Conservation (phyloP, 176 grass and related monocot genomes). For the Panicum miliaceum region DNA sequence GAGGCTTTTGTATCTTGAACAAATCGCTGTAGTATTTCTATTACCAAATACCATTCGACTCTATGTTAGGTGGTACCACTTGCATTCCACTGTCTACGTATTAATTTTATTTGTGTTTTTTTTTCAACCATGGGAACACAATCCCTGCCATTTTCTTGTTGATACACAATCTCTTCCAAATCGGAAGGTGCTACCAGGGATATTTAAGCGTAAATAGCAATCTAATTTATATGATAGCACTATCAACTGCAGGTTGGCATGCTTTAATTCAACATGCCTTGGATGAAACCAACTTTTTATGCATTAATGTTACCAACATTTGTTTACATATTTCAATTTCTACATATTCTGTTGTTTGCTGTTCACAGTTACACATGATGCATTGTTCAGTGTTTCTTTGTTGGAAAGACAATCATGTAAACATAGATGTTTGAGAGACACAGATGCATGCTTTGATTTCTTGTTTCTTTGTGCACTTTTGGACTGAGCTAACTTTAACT, state of each 20-base stretch:
- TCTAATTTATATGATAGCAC: constrained; percentile 2
- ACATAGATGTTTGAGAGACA: constrained; percentile 16
- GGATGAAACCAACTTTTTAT: constrained; percentile 18
- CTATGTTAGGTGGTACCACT: background rate
- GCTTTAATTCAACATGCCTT: background rate
- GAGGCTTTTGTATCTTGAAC: constrained; percentile 19
- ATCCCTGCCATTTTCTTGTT: background rate
- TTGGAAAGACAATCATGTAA: constrained; percentile 25
- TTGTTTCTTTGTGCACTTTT: constrained; percentile 29
- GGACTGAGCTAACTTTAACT: constrained; percentile 25
- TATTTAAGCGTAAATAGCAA: background rate
- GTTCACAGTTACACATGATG: constrained; percentile 25
- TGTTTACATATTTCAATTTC: background rate
- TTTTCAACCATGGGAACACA: constrained; percentile 23
- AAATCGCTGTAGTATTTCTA: background rate
- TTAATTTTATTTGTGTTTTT: constrained; percentile 2
- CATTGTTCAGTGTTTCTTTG: constrained; percentile 20
- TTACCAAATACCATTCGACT: background rate
- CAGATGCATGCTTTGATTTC: constrained; percentile 6
- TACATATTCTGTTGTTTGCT: constrained; percentile 31
- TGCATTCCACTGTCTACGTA: background rate
- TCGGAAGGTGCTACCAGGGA: background rate
- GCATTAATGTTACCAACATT: constrained; percentile 20
- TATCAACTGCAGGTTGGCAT: constrained; percentile 15
- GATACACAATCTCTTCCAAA: background rate